Evolutionary conservation across 257 asterid species (phyloP), one percentile per base, ranked within the genome.

Genomic region (Penstemon davidsonii): DNA sequence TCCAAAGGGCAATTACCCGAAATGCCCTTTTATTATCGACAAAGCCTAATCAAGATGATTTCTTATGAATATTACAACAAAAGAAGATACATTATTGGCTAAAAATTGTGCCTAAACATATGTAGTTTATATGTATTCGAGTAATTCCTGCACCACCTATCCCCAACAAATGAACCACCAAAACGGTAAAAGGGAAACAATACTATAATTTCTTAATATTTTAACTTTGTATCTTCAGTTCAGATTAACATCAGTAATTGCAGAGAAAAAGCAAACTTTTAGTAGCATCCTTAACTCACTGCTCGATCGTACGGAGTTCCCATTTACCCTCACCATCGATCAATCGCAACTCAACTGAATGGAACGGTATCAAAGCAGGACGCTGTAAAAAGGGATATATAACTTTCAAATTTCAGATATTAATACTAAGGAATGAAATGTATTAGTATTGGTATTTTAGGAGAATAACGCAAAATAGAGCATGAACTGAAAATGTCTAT

Each of bases 251-350:
- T 49, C 54, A 49, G 5, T 49, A 12, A 15, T 49, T 49, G 18
- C 54, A 49, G 4, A 8, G 18, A 49, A 10, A 9, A 49, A 49
- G 5, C 11, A 33, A 47, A 25, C 33, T 25, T 25, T 25, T 25
- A 25, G 33, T 59, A 57, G 75, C 70, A 69, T 40, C 71, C 58
- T 41, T 63, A 61, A 66, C 75, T 83, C 80, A 87, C 67, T 79
- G 87, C 75, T 80, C 79, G 60, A 94, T 91, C 40, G 90, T 82
- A 40, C 96, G 97, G 53, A 94, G 95, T 78, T 94, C 97, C 99
- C 99, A 94, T 75, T 87, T 89, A 60, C 99, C 99, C 88, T 94
- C 99, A 7, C 99, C 99, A 25, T 94, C 99, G 60, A 94, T 91
- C 70, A 94, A 79, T 55, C 97, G 85, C 74, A 94, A 76, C 83